Evolutionary conservation across 768 basidiomycete genomes (phyloP).

Genomic region (Megacollybia marginata): DNA sequence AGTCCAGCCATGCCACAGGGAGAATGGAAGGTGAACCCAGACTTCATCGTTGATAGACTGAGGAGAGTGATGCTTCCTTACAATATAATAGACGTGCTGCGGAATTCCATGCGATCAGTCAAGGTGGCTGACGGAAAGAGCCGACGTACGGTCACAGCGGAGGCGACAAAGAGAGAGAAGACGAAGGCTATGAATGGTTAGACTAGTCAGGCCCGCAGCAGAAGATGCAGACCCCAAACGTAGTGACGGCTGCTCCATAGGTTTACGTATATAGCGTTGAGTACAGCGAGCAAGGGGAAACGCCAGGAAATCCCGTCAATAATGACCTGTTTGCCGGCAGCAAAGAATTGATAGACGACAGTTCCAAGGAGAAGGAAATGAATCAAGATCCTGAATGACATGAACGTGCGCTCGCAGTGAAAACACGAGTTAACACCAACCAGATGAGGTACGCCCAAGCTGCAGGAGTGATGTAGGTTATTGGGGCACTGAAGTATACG

Average conservation of each 20-base stretch:
- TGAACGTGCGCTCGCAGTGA: conserved; percentile 1
- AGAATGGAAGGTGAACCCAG: conserved; percentile 94
- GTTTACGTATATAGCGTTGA: conserved; percentile 87
- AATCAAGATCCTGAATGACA: conserved; percentile 61
- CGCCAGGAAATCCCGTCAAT: conserved; percentile 89
- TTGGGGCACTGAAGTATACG: conserved; percentile 66
- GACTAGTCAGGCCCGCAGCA: not conserved
- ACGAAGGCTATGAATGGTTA: conserved; percentile 60
- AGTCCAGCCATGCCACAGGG: conserved; percentile 91
- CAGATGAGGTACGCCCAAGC: conserved; percentile 91
- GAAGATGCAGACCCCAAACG: conserved; percentile 41
- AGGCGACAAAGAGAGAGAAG: conserved; percentile 82
- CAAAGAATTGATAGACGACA: conserved; percentile 85
- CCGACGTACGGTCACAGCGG: conserved; percentile 41
- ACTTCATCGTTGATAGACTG: conserved; percentile 68
- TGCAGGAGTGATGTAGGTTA: conserved; percentile 93
- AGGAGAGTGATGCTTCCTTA: conserved; percentile 78
- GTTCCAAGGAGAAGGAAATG: conserved; percentile 89
- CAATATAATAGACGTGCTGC: conserved; percentile 88
- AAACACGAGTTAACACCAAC: conserved; percentile 28
- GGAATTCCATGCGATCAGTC: conserved; percentile 27
- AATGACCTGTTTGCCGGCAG: conserved; percentile 65
- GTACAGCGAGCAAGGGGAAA: conserved; percentile 78
- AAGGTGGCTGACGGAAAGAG: conserved; percentile 17
- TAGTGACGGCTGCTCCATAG: conserved; percentile 78